Base-by-base conservation (phyloP, 2,329 filamentous ascomycete species). In the Alternaria solani region DNA sequence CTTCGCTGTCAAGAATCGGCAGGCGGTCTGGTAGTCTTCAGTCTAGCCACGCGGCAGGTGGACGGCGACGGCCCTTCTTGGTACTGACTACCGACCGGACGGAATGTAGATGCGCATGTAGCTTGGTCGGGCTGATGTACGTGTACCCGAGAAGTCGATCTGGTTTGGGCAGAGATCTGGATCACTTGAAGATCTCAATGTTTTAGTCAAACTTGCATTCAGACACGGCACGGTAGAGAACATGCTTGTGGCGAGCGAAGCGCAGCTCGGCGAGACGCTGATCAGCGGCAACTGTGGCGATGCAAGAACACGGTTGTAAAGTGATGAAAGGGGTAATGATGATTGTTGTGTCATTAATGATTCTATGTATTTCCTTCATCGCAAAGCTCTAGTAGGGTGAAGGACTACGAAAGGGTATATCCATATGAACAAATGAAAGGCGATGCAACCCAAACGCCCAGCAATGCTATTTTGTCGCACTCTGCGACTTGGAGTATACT, bases 321-420 rank as follows among this genome's bases (percentile, higher is more conserved):
- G 11, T 25, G 7, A 9, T 23, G 42, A 43, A 43, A 32, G 36
- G 28, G 7, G 11, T 43, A 18, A 51, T 25, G 28, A 16, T 30
- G 41, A 16, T 28, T 25, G 25, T 18, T 23, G 26, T 59, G 26
- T 20, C 32, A 55, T 62, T 62, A 47, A 51, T 26, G 30, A 41
- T 51, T 55, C 39, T 62, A 59, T 51, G 41, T 51, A 55, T 23
- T 23, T 23, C 20, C 20, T 23, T 23, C 20, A 23, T 23, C 20
- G 20, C 20, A 23, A 23, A 23, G 4, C 20, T 23, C 20, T 23
- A 23, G 20, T 23, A 23, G 20, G 20, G 58, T 36, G 36, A 47
- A 60, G 41, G 47, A 53, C 51, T 53, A 48, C 47, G 49, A 38
- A 56, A 49, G 60, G 60, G 60, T 62, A 62, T 62, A 60, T 56